Evolutionary conservation across 1,284 basidiomycete species (phyloP), one percentile per base, ranked within the genome.

Genomic region (Leccinum fuscescens): DNA sequence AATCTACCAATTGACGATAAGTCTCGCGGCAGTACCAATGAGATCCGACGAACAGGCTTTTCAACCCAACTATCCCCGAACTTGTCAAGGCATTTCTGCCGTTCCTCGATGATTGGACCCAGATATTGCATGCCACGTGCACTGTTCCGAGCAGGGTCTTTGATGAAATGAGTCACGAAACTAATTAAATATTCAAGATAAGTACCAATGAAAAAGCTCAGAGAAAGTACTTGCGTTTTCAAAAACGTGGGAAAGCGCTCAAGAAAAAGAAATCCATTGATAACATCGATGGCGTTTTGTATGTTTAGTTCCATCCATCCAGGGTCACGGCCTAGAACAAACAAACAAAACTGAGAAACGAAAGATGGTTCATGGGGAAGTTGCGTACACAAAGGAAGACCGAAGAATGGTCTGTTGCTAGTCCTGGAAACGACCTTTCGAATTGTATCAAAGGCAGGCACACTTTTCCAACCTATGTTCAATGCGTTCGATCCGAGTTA

Each of bases 21-120:
- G 39, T 42, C 39, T 42, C 39, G 3, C 3, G 4, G 7, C 2
- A 24, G 12, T n/a, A 24, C 5, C 14, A 31, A 33, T 6, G 12
- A 20, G 14, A 22, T 35, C 29, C 1, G 4, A 68, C 74, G 3
- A 59, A 79, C 79, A 48, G 78, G 77, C 61, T 74, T 77, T 27
- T 75, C 75, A 1, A 66, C 59, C 74, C 74, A 79, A 37, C 76
- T 69, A 3, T 72, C 64, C 3, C 76, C 77, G 42, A 72, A 64
- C 54, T 76, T 70, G 3, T 67, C 62, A 33, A 76, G 60, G 39
- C 64, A 66, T 14, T 63, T 65, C 31, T 67, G 64, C 4, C 79
- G 76, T 49, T 80, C 75, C 24, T 76, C 67, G 7, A 80, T 74
- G n/a, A 79, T 54, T 2, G 78, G 75, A 20, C 52, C 61, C 12